Base-by-base conservation (phyloP, 2,329 filamentous ascomycete species). In the Colletotrichum tropicale region DNA sequence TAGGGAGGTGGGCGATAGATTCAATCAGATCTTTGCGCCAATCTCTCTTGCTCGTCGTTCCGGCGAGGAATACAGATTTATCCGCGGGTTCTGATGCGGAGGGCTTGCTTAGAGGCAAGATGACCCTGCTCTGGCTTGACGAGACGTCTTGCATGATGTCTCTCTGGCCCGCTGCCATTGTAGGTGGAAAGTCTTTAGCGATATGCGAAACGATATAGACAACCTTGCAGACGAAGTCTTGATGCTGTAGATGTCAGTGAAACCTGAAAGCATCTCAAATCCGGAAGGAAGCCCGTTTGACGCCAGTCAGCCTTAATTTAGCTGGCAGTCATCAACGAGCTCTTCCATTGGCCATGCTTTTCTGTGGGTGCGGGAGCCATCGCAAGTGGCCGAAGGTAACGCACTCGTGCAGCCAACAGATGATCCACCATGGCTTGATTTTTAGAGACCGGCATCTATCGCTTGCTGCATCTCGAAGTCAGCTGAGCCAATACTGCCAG, bases 31-130 rank as follows among this genome's bases (percentile, higher is more conserved):
- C 79, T 7, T 83, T 79, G 56, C 91, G 91, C 91, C 91, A 93
- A 24, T 80, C 78, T 1, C 79, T 83, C 0, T 83, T 84, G 71
- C 84, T 88, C 24, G 91, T 93, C 43, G 86, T 88, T 48, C 92
- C 92, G 0, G 91, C 90, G 8, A 93, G 87, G 81, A 93, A 93
- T 75, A 93, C 77, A 21, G 86, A 82, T 48, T 80, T 81, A 5
- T 30, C 62, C 2, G 79, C 78, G 13, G 58, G 26, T 16, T 6
- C 10, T 4, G n/a, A 58, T 7, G 69, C 21, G 15, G 32, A 24
- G 16, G 70, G 13, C 34, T 36, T 36, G 32, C 43, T 34, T 24
- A 75, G 18, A 38, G 73, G 77, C 6, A 55, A 56, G 66, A 64
- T 71, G 34, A 79, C 81, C 48, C 65, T 67, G 16, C 74, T 58